Evolutionary conservation across 345 rosid species (phyloP).

Genomic region (Pistacia atlantica): DNA sequence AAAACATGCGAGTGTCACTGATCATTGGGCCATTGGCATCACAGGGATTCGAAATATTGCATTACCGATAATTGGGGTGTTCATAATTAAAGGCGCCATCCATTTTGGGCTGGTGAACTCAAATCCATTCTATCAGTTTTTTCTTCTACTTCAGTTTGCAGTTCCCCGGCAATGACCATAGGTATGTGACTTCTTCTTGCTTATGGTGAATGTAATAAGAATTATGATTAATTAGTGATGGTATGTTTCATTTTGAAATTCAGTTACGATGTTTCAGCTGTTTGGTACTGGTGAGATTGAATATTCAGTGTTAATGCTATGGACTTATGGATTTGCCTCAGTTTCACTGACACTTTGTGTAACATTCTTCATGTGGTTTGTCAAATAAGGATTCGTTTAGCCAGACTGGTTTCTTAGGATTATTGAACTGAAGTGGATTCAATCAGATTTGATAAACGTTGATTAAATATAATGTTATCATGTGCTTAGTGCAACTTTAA

Average conservation of each 20-base stretch:
- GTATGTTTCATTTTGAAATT: not conserved
- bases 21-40: conserved; percentile 38
- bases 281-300: conserved; percentile 43
- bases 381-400: not conserved
- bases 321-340: conserved; percentile 39
- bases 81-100: conserved; percentile 36
- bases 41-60: conserved; percentile 32
- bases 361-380: conserved; percentile 46
- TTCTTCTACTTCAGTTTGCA: conserved; percentile 53
- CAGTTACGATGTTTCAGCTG: conserved; percentile 49
- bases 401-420: too few relatives aligned
- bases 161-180: conserved; percentile 52
- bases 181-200: conserved; percentile 23
- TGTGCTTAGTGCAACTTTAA: too few relatives aligned
- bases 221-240: not conserved
- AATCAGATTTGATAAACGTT: too few relatives aligned
- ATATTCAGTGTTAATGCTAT: conserved; percentile 45
- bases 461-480: too few relatives aligned
- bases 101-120: conserved; percentile 36
- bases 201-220: not conserved
- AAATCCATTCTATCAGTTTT: conserved; percentile 47
- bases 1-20: conserved; percentile 14
- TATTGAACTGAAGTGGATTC: too few relatives aligned
- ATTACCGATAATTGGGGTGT: conserved; percentile 40
- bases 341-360: conserved; percentile 49